Percentiles rank a stretch among this genome's conserved stretches.
phyloP scores from a whole-genome alignment of 164 flowering plant species.

The Annona squamosa region DNA sequence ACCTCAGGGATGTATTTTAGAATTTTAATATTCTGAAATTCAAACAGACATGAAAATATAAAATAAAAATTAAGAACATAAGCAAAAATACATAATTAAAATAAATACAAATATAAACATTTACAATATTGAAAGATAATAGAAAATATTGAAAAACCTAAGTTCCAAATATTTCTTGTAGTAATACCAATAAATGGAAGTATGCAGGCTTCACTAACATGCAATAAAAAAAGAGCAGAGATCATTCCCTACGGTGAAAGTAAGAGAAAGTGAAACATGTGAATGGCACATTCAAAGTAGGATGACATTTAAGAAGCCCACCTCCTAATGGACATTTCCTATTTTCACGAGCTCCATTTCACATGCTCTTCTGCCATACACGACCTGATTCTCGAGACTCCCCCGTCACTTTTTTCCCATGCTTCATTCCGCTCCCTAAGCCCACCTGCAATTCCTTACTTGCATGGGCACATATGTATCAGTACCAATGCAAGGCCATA shows the following conservation, averaged over 20 bases:
- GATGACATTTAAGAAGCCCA: slow-evolving; percentile 15
- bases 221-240: background rate
- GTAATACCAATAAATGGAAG: too few species aligned
- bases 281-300: slow-evolving; percentile 4
- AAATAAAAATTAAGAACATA: too few species aligned
- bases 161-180: too few species aligned
- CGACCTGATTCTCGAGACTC: slow-evolving; percentile 39
- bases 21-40: too few species aligned
- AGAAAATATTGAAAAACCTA: too few species aligned
- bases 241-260: background rate
- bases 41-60: too few species aligned
- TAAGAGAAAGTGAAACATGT: background rate
- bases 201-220: too few species aligned
- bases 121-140: too few species aligned
- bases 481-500: background rate
- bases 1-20: too few species aligned
- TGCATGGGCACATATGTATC: background rate
- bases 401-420: slow-evolving; percentile 42
- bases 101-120: too few species aligned
- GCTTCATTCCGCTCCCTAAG: background rate
- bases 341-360: slow-evolving; percentile 47
- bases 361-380: slow-evolving; percentile 39
- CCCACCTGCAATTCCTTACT: slow-evolving; percentile 7
- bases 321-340: slow-evolving; percentile 45
- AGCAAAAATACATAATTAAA: too few species aligned